Conservation (phyloP, 2,329 filamentous ascomycete genomes). For the Trichoderma hamatum region DNA sequence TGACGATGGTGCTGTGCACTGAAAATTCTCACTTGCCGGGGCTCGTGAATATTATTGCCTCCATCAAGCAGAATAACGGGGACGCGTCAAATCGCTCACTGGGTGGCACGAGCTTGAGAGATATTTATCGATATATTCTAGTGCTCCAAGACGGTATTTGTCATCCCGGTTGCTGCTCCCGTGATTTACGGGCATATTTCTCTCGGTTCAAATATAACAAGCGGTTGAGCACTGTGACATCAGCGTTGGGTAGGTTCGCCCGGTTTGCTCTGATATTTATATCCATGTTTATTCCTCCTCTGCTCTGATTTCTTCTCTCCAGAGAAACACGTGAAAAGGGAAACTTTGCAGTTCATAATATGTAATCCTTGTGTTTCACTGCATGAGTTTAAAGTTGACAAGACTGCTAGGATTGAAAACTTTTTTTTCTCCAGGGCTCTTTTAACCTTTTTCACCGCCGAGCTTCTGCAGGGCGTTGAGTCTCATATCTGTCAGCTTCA, state of each 20-base stretch:
- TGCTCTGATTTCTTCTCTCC: background rate
- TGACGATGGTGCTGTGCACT: background rate
- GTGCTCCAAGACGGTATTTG: background rate
- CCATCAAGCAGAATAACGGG: background rate
- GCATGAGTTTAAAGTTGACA: background rate
- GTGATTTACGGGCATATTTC: background rate
- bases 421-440: background rate
- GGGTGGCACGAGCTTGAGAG: background rate
- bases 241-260: background rate
- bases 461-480: background rate
- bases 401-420: background rate
- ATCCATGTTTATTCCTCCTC: background rate
- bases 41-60: background rate
- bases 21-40: background rate
- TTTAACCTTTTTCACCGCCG: background rate
- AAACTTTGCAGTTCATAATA: too few species aligned
- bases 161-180: background rate
- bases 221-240: background rate
- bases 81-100: constrained; percentile 13
- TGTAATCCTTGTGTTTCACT: background rate
- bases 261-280: background rate
- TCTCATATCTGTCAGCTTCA: background rate
- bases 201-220: background rate
- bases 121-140: background rate
- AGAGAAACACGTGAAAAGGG: background rate